A percentile compares a stretch with the other conserved stretches of the same genome.
Conservation (phyloP, 164 flowering plant species). For the Umbellularia californica region DNA sequence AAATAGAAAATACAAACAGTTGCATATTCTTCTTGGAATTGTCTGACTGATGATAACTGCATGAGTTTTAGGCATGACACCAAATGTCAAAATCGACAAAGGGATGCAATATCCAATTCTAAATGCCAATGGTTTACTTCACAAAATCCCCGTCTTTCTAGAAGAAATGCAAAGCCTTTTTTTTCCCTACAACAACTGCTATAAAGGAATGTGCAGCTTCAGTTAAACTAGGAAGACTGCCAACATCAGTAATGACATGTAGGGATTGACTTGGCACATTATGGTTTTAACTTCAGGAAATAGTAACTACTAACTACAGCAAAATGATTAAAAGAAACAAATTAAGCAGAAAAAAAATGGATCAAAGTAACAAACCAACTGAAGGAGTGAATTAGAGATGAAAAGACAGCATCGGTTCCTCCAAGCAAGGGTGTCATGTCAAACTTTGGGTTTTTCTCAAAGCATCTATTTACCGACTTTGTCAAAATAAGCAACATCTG, state of each 20-base stretch:
- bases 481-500: constrained; percentile 98
- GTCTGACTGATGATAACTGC: too few relatives aligned
- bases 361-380: constrained; percentile 58
- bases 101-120: too few relatives aligned
- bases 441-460: constrained; percentile 96
- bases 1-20: too few relatives aligned
- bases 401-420: constrained; percentile 95
- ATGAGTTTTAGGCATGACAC: background rate
- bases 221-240: background rate
- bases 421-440: constrained; percentile 98
- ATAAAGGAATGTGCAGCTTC: background rate
- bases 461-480: constrained; percentile 91
- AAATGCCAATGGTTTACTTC: too few relatives aligned
- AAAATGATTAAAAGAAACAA: constrained; percentile 24
- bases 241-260: background rate
- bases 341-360: constrained; percentile 39
- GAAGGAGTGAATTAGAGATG: constrained; percentile 92
- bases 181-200: background rate
- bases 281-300: background rate
- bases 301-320: background rate
- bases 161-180: background rate
- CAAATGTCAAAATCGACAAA: background rate
- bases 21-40: too few relatives aligned
- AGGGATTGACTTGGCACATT: background rate
- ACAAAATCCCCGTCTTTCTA: background rate